A percentile compares a stretch with the other conserved stretches of the same genome.
Conservation (phyloP, 805 yeast genomes). For the Metschnikowia gelsemii region DNA sequence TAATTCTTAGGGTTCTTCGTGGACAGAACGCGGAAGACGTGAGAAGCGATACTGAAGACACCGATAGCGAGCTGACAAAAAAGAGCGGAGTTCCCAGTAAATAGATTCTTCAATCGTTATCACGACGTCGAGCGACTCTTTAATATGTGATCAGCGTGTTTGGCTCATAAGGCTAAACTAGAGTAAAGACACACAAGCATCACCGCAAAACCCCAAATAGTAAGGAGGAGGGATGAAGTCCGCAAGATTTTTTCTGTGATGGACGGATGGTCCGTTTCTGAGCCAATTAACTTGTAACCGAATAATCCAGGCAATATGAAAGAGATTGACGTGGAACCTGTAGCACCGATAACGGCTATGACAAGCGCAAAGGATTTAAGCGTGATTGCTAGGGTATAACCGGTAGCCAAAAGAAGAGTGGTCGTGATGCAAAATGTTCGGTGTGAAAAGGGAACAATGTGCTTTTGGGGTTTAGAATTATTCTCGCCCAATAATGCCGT, state of each 20-base stretch:
- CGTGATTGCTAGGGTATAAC: slow-evolving; percentile 57
- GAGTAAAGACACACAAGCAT: slow-evolving; percentile 48
- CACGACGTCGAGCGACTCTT: no score
- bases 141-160: no score
- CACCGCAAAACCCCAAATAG: slow-evolving; percentile 54
- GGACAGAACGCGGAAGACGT: slow-evolving; percentile 85
- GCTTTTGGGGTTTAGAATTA: not conserved
- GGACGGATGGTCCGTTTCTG: slow-evolving; percentile 28
- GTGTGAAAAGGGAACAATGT: slow-evolving; percentile 48
- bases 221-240: slow-evolving; percentile 42
- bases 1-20: slow-evolving; percentile 63
- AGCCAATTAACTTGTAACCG: slow-evolving; percentile 58
- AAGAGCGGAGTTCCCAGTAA: slow-evolving; percentile 5
- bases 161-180: slow-evolving; percentile 16
- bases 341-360: slow-evolving; percentile 73
- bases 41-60: slow-evolving; percentile 77
- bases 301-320: slow-evolving; percentile 77
- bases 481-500: slow-evolving; percentile 15
- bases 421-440: slow-evolving; percentile 52
- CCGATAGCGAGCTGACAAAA: slow-evolving; percentile 28
- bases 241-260: slow-evolving; percentile 33
- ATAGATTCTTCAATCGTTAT: slow-evolving; percentile 4
- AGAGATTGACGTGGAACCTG: slow-evolving; percentile 78
- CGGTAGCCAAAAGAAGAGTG: slow-evolving; percentile 40
- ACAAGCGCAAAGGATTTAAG: slow-evolving; percentile 67